phyloP scores from a whole-genome alignment of 1,284 basidiomycete species.

The Limonomyces culmigenus region DNA sequence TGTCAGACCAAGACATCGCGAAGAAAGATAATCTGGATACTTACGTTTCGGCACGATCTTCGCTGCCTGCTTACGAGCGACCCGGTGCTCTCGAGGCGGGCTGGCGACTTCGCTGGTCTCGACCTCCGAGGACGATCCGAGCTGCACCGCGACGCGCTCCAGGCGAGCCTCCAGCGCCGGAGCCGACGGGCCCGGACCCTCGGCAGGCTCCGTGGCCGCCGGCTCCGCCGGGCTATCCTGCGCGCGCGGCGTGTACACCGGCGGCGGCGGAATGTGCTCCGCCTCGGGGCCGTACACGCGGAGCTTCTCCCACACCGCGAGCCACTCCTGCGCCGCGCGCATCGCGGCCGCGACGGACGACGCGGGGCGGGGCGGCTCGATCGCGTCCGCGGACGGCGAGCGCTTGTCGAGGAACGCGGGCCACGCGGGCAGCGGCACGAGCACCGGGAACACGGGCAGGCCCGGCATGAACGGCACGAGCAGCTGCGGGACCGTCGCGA shows the following conservation, averaged over 20 bases:
- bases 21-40: slow-evolving; percentile 12
- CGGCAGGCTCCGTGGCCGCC: slow-evolving; percentile 4
- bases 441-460: slow-evolving; percentile 61
- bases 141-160: slow-evolving; percentile 5
- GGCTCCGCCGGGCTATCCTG: slow-evolving; percentile 11
- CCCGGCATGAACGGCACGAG: slow-evolving; percentile 35
- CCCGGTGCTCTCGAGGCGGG: slow-evolving; percentile 45
- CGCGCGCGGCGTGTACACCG: slow-evolving; percentile 48
- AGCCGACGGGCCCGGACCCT: not conserved
- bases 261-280: slow-evolving; percentile 38
- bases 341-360: slow-evolving; percentile 21
- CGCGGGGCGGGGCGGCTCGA: slow-evolving; percentile 3
- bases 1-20: slow-evolving; percentile 5
- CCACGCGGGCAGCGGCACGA: slow-evolving; percentile 49
- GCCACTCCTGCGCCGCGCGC: slow-evolving; percentile 40
- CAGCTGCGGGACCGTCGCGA: slow-evolving; percentile 39
- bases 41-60: slow-evolving; percentile 56
- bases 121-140: slow-evolving; percentile 10
- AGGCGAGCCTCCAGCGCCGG: slow-evolving; percentile 5
- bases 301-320: slow-evolving; percentile 51
- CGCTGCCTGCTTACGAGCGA: slow-evolving; percentile 25
- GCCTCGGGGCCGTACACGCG: slow-evolving; percentile 16
- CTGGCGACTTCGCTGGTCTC: slow-evolving; percentile 45
- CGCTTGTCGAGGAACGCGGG: slow-evolving; percentile 40
- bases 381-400: slow-evolving; percentile 14